Conservation (phyloP, 768 basidiomycete genomes). For the Wakefieldia striispora region DNA sequence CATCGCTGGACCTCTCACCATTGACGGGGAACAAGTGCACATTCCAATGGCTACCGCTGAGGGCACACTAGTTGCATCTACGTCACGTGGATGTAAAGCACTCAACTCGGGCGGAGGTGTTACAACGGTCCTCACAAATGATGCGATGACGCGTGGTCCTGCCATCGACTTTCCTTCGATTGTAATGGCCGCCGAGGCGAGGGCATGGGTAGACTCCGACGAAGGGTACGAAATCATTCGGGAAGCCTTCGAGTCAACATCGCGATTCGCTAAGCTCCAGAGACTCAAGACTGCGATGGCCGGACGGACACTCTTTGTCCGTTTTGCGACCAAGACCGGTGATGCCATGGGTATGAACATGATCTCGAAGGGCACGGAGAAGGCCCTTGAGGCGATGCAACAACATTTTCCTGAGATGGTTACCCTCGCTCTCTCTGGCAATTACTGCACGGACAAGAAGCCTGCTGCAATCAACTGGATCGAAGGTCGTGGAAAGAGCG, state of each 20-base stretch:
- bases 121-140: constrained; percentile 85
- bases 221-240: constrained; percentile 77
- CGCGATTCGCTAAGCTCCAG: constrained; percentile 86
- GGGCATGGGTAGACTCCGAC: constrained; percentile 81
- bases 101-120: constrained; percentile 96
- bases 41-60: constrained; percentile 99
- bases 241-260: constrained; percentile 90
- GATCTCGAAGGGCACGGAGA: constrained; percentile 98
- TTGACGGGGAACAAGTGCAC: constrained; percentile 81
- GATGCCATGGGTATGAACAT: constrained; percentile 99
- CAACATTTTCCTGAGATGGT: constrained; percentile 87
- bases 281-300: constrained; percentile 87
- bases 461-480: constrained; percentile 99
- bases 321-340: constrained; percentile 92
- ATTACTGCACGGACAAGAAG: constrained; percentile 99
- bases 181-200: constrained; percentile 75
- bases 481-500: constrained; percentile 96
- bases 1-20: constrained; percentile 90
- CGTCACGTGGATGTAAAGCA: constrained; percentile 96
- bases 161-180: constrained; percentile 92
- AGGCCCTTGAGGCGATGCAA: constrained; percentile 79
- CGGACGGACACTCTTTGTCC: constrained; percentile 88
- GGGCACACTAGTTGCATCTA: constrained; percentile 96
- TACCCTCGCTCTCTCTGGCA: constrained; percentile 88
- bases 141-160: constrained; percentile 99